These are phyloP conservation scores for Pseudoturritis turrita DNA, from an alignment of 345 rosid genomes.

Conservation along the genomic window DNA sequence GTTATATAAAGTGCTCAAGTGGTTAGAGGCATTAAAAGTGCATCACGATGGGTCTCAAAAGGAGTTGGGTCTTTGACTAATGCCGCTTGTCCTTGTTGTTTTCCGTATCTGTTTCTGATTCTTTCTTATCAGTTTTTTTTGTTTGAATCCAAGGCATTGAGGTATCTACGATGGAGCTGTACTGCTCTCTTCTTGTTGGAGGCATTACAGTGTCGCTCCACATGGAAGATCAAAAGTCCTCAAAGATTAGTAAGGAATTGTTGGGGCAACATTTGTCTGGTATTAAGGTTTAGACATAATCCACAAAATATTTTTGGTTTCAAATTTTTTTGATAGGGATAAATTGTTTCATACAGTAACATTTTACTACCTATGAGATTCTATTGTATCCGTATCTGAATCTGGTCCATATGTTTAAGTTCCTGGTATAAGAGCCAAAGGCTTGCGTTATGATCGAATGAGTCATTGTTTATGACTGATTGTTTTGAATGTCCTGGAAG, in stretches of 20 bases:
- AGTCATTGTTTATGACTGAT: no score
- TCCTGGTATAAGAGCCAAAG: no score
- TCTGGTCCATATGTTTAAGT: neutral
- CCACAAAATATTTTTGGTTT: neutral
- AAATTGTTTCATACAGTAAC: neutral
- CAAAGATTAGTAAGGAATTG: conserved; percentile 52
- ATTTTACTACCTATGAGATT: neutral
- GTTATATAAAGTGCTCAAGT: conserved; percentile 65
- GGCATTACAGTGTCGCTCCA: conserved; percentile 61
- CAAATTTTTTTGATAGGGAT: neutral
- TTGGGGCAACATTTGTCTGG: conserved; percentile 73
- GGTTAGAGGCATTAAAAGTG: conserved; percentile 60
- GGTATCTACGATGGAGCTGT: conserved; percentile 48
- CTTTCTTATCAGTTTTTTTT: conserved; percentile 17
- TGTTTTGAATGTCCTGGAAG: no score
- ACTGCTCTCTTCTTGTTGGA: conserved; percentile 88
- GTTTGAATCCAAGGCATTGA: no score
- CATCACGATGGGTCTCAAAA: conserved; percentile 40
- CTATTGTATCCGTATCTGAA: neutral
- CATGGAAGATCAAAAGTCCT: conserved; percentile 66
- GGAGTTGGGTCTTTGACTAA: conserved; percentile 60
- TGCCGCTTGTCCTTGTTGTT: conserved; percentile 18
- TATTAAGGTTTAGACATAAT: conserved; percentile 57
- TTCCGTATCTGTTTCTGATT: conserved; percentile 19
- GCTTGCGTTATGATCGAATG: no score